These are phyloP conservation scores for Malassezia cuniculi DNA, from an alignment of 1,284 basidiomycete species.

Conservation along the genomic window DNA sequence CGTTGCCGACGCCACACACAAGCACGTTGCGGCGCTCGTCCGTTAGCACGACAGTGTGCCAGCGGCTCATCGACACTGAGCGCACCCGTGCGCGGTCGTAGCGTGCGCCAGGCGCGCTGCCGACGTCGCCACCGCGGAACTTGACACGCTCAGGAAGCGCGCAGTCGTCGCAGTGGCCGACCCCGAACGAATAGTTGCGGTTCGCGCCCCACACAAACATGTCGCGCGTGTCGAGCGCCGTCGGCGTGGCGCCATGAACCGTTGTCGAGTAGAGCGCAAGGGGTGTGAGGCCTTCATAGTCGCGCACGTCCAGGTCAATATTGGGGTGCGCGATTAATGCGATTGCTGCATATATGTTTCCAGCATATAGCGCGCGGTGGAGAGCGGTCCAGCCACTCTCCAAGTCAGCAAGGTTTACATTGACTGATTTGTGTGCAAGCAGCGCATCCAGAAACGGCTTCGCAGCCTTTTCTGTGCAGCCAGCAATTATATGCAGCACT, in stretches of 20 bases:
- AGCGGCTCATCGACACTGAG: slow-evolving; percentile 34
- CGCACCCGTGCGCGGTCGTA: slow-evolving; percentile 31
- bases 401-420: slow-evolving; percentile 66
- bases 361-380: slow-evolving; percentile 76
- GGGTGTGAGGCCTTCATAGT: slow-evolving; percentile 77
- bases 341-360: slow-evolving; percentile 66
- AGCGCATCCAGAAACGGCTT: slow-evolving; percentile 68
- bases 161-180: slow-evolving; percentile 68
- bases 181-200: slow-evolving; percentile 55
- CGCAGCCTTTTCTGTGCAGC: slow-evolving; percentile 53
- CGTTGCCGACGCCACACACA: slow-evolving; percentile 34
- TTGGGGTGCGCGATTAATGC: slow-evolving; percentile 64
- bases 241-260: slow-evolving; percentile 33
- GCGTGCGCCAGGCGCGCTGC: slow-evolving; percentile 20
- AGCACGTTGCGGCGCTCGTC: slow-evolving; percentile 37
- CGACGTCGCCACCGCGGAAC: slow-evolving; percentile 43
- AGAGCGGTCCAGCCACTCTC: slow-evolving; percentile 66
- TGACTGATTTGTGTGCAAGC: slow-evolving; percentile 63
- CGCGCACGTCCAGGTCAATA: slow-evolving; percentile 64
- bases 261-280: slow-evolving; percentile 76
- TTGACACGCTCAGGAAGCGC: slow-evolving; percentile 65
- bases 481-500: slow-evolving; percentile 67
- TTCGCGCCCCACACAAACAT: slow-evolving; percentile 87
- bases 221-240: slow-evolving; percentile 45
- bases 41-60: slow-evolving; percentile 37